A percentile compares a stretch with the other conserved stretches of the same genome.
phyloP scores from a whole-genome alignment of 768 basidiomycete genomes.

The Mycena filopes region DNA sequence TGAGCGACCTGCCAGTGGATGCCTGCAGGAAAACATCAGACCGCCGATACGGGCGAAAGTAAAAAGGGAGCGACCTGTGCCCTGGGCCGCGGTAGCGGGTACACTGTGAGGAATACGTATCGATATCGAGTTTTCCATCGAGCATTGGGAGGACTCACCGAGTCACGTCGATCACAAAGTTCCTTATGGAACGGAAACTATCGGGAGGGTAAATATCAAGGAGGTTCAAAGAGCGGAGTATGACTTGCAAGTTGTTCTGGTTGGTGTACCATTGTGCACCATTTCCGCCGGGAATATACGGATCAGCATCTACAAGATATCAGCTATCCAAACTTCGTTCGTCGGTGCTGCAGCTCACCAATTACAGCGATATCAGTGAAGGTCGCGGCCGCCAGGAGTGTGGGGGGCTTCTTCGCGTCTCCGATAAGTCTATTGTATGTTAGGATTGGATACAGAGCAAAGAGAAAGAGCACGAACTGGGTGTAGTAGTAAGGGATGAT shows the following conservation, averaged over 20 bases:
- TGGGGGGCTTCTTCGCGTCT: slow-evolving; percentile 75
- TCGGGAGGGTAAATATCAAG: slow-evolving; percentile 13
- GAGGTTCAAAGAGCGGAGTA: slow-evolving; percentile 66
- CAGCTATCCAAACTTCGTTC: no score
- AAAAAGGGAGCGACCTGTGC: no score
- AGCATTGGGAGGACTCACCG: slow-evolving; percentile 46
- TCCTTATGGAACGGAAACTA: slow-evolving; percentile 77
- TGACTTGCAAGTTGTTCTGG: slow-evolving; percentile 71
- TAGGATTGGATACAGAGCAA: background rate
- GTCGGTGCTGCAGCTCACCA: slow-evolving; percentile 60
- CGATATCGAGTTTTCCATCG: slow-evolving; percentile 31
- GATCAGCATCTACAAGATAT: slow-evolving; percentile 68
- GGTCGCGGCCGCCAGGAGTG: slow-evolving; percentile 66
- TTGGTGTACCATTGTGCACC: slow-evolving; percentile 72
- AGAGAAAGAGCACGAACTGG: slow-evolving; percentile 42
- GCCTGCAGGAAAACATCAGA: no score
- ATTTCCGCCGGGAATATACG: slow-evolving; percentile 73
- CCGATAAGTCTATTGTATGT: slow-evolving; percentile 62
- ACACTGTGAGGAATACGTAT: slow-evolving; percentile 45
- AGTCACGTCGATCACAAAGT: slow-evolving; percentile 77
- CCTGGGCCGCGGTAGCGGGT: slow-evolving; percentile 55
- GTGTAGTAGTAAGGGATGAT: slow-evolving; percentile 83
- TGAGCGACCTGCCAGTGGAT: slow-evolving; percentile 90
- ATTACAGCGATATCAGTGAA: slow-evolving; percentile 83
- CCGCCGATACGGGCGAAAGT: no score